A percentile compares a stretch with the other conserved stretches of the same genome.
Evolutionary conservation across 2,329 filamentous ascomycete genomes (phyloP).

Genomic region (Thielaviopsis populi): DNA sequence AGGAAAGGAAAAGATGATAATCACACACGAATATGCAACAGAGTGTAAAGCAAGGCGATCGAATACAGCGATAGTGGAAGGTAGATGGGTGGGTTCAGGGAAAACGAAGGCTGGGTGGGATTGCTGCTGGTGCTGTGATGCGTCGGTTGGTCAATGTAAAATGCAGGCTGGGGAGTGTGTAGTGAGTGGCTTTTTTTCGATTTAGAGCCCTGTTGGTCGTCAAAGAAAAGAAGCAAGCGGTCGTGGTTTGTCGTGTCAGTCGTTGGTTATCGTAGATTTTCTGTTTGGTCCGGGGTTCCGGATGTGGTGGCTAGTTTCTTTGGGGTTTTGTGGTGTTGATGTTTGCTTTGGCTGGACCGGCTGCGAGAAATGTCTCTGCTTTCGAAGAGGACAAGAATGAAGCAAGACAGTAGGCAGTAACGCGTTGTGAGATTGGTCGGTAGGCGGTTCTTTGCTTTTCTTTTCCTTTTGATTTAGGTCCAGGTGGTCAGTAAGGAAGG

Average conservation of each 20-base stretch:
- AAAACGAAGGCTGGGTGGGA: not conserved
- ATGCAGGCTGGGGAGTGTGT: conserved; percentile 5
- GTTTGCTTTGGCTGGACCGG: not conserved
- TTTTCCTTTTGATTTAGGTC: not conserved
- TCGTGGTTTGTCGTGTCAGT: conserved; percentile 5
- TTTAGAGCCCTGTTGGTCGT: not conserved
- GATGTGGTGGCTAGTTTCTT: not conserved
- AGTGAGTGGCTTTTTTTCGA: conserved; percentile 1
- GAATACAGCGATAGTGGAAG: conserved; percentile 1
- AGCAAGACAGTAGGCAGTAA: not conserved
- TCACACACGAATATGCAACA: not conserved
- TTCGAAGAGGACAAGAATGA: conserved; percentile 3
- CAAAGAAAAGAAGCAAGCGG: conserved; percentile 1
- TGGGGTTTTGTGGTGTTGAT: not conserved
- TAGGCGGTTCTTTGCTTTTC: not conserved
- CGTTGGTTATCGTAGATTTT: conserved; percentile 5
- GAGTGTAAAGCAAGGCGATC: not conserved
- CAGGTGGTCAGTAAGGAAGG: not conserved
- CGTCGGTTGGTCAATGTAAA: conserved; percentile 1
- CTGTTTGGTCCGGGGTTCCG: not conserved
- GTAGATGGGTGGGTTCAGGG: not conserved
- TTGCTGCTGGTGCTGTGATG: not conserved
- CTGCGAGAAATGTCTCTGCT: not conserved
- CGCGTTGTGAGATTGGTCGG: not conserved
- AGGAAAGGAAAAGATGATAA: not conserved